Evolutionary conservation across 768 basidiomycete genomes (phyloP).

Genomic region (Boletales sp.): DNA sequence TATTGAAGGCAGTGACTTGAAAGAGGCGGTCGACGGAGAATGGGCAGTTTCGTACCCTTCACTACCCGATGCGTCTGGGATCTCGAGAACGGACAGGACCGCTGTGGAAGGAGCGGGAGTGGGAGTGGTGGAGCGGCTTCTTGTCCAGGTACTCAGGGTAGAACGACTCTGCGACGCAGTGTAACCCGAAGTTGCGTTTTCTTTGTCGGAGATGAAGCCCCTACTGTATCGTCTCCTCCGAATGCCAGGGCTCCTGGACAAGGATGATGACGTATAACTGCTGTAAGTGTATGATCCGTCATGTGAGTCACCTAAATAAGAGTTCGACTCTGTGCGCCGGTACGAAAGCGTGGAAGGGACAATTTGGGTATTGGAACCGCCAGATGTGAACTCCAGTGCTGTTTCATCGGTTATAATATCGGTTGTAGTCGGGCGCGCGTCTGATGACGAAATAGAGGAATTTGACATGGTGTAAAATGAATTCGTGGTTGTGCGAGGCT

Average conservation of each 20-base stretch:
- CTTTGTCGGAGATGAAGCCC: slow-evolving; percentile 49
- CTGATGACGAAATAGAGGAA: slow-evolving; percentile 31
- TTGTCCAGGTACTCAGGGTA: slow-evolving; percentile 32
- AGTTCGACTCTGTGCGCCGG: slow-evolving; percentile 50
- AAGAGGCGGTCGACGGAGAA: slow-evolving; percentile 48
- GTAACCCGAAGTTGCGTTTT: slow-evolving; percentile 41
- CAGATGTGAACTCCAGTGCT: slow-evolving; percentile 35
- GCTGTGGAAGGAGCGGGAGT: slow-evolving; percentile 31
- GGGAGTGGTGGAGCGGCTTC: slow-evolving; percentile 29
- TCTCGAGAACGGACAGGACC: slow-evolving; percentile 27
- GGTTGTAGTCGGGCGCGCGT: slow-evolving; percentile 25
- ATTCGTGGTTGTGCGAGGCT: slow-evolving; percentile 21
- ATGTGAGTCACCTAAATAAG: slow-evolving; percentile 55
- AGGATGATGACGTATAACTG: slow-evolving; percentile 40
- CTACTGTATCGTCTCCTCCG: slow-evolving; percentile 47
- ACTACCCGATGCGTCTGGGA: slow-evolving; percentile 39
- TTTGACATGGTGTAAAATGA: slow-evolving; percentile 36
- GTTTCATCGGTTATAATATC: slow-evolving; percentile 39
- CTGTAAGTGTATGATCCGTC: slow-evolving; percentile 35
- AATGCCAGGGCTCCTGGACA: slow-evolving; percentile 58
- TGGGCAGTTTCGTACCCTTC: slow-evolving; percentile 47
- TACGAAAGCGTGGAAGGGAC: slow-evolving; percentile 51
- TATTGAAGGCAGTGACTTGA: slow-evolving; percentile 56
- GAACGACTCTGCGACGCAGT: slow-evolving; percentile 33
- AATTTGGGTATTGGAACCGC: slow-evolving; percentile 41